phyloP scores from a whole-genome alignment of 495 filamentous ascomycete species.

The Podospora pseudocomata region DNA sequence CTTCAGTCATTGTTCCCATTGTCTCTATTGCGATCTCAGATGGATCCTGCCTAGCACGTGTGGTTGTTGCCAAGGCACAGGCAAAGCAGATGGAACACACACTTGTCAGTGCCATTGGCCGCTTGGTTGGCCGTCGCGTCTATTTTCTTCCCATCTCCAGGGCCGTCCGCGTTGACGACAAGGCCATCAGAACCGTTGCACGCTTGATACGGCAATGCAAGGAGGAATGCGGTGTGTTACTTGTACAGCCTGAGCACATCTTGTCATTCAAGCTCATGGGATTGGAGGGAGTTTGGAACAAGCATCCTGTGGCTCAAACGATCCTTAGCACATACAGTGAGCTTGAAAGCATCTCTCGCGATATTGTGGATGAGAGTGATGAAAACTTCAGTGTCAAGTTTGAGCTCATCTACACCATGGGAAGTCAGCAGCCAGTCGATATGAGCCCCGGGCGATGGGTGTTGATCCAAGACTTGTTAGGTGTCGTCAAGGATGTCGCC shows the following conservation, averaged over 20 bases:
- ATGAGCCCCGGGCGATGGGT: slow-evolving; percentile 58
- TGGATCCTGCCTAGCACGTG: slow-evolving; percentile 46
- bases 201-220: slow-evolving; percentile 48
- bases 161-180: slow-evolving; percentile 33
- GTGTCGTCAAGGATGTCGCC: slow-evolving; percentile 25
- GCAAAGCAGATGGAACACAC: slow-evolving; percentile 61
- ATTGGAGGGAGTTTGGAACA: slow-evolving; percentile 42
- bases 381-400: slow-evolving; percentile 59
- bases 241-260: slow-evolving; percentile 66
- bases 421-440: slow-evolving; percentile 53
- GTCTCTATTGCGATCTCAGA: slow-evolving; percentile 56
- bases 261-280: slow-evolving; percentile 67
- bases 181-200: slow-evolving; percentile 30
- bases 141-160: slow-evolving; percentile 64
- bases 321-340: slow-evolving; percentile 44
- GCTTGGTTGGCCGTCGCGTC: slow-evolving; percentile 54
- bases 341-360: slow-evolving; percentile 41
- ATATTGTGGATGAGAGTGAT: slow-evolving; percentile 66
- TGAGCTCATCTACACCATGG: slow-evolving; percentile 67
- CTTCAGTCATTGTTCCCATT: slow-evolving; percentile 65
- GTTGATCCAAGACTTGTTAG: slow-evolving; percentile 53
- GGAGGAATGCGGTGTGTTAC: slow-evolving; percentile 48
- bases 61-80: slow-evolving; percentile 62
- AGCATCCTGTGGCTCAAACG: slow-evolving; percentile 19
- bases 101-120: slow-evolving; percentile 56